phyloP scores from a whole-genome alignment of 2,329 filamentous ascomycete genomes.

The Acrocalymma vagum region DNA sequence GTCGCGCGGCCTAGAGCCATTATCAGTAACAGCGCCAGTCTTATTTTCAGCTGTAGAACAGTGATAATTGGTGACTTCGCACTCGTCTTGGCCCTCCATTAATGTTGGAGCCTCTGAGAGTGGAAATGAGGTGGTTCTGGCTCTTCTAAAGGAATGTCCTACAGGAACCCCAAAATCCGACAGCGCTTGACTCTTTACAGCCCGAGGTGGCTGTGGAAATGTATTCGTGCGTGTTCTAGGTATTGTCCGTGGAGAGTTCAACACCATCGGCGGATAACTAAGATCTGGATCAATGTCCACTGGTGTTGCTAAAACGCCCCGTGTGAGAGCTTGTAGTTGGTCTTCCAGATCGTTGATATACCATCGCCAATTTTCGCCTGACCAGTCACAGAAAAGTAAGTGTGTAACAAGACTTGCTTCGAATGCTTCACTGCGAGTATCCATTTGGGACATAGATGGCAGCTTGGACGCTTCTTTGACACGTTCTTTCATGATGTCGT shows the following conservation, averaged over 20 bases:
- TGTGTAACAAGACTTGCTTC: slow-evolving; percentile 40
- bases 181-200: too few relatives aligned
- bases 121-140: too few relatives aligned
- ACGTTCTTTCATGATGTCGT: slow-evolving; percentile 40
- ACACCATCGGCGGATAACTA: not conserved
- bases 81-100: too few relatives aligned
- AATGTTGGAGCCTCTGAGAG: slow-evolving; percentile 3
- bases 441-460: slow-evolving; percentile 1
- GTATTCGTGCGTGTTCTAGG: slow-evolving; percentile 1
- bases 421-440: slow-evolving; percentile 17
- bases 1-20: too few relatives aligned
- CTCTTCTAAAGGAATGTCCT: too few relatives aligned
- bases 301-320: slow-evolving; percentile 10
- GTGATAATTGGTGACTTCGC: too few relatives aligned
- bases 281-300: slow-evolving; percentile 15
- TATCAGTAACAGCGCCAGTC: too few relatives aligned
- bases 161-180: too few relatives aligned
- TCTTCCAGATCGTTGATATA: slow-evolving; percentile 51
- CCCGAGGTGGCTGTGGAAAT: slow-evolving; percentile 6
- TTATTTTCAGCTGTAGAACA: too few relatives aligned
- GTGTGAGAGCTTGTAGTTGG: slow-evolving; percentile 28
- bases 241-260: slow-evolving; percentile 4
- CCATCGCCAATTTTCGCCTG: slow-evolving; percentile 53
- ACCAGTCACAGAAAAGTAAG: slow-evolving; percentile 46
- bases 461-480: slow-evolving; percentile 24